Percentiles rank a stretch among this genome's conserved stretches.
These are phyloP conservation scores for Angophora floribunda DNA, from an alignment of 345 rosid species.

Conservation along the genomic window DNA sequence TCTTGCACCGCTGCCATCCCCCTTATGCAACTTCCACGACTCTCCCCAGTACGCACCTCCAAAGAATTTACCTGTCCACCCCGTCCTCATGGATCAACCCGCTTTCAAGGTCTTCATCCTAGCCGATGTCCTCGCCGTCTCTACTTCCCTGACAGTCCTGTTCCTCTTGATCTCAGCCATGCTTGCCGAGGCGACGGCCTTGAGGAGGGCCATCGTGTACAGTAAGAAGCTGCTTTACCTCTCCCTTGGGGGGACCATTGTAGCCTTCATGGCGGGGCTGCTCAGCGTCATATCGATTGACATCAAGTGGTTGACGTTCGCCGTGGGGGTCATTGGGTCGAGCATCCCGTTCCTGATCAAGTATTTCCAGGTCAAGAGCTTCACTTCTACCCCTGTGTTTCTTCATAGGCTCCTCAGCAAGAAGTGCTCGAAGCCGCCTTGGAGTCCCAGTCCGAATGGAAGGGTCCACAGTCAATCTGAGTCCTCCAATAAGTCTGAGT, in stretches of 20 bases:
- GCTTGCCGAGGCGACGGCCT: no score
- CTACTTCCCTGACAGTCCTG: no score
- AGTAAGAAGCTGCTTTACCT: no score
- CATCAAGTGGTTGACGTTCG: neutral
- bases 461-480: neutral
- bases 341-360: neutral
- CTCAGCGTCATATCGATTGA: neutral
- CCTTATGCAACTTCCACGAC: neutral
- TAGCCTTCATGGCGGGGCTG: no score
- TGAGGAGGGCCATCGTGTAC: no score
- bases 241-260: no score
- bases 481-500: no score
- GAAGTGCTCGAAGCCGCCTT: neutral
- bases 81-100: neutral
- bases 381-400: neutral
- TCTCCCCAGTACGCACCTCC: neutral
- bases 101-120: no score
- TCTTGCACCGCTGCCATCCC: neutral
- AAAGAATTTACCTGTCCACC: neutral
- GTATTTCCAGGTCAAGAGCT: neutral
- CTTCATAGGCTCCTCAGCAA: neutral
- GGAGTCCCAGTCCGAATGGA: neutral
- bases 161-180: no score
- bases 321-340: neutral
- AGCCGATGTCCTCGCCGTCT: no score